Conservation (phyloP, 129 eudicot genomes). For the Saposhnikovia divaricata region DNA sequence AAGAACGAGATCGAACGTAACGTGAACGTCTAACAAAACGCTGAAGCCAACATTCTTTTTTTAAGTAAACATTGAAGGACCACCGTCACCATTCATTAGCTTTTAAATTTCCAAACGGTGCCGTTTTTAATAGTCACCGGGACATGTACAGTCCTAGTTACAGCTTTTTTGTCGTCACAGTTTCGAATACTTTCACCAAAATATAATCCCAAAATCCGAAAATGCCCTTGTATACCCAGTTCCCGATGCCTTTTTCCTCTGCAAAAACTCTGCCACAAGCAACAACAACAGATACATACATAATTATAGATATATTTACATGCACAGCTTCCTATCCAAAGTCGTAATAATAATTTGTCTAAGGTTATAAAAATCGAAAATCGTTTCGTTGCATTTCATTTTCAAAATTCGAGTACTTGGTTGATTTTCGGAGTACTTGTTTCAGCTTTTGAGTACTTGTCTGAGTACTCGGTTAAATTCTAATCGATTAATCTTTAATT, state of each 20-base stretch:
- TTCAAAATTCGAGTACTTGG: no score
- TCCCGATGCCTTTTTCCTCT: constrained; percentile 6
- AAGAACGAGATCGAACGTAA: background rate
- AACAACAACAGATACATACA: no score
- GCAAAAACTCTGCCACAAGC: constrained; percentile 18
- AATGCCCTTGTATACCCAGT: constrained; percentile 15
- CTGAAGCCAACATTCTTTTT: background rate
- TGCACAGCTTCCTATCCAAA: no score
- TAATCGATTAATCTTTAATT: no score
- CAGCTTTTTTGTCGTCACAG: constrained; percentile 12
- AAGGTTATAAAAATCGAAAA: no score
- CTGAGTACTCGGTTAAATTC: no score
- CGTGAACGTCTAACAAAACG: background rate
- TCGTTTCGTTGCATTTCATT: no score
- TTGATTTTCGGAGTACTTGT: no score
- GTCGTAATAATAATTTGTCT: no score
- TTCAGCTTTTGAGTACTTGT: no score
- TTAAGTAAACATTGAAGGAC: background rate
- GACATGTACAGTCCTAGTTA: background rate
- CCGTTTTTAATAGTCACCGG: background rate
- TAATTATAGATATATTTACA: background rate
- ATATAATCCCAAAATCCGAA: constrained; percentile 1
- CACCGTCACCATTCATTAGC: background rate
- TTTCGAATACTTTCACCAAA: background rate
- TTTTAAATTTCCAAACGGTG: background rate